These are phyloP conservation scores for Salix caprea DNA, from an alignment of 345 rosid species.

Conservation along the genomic window DNA sequence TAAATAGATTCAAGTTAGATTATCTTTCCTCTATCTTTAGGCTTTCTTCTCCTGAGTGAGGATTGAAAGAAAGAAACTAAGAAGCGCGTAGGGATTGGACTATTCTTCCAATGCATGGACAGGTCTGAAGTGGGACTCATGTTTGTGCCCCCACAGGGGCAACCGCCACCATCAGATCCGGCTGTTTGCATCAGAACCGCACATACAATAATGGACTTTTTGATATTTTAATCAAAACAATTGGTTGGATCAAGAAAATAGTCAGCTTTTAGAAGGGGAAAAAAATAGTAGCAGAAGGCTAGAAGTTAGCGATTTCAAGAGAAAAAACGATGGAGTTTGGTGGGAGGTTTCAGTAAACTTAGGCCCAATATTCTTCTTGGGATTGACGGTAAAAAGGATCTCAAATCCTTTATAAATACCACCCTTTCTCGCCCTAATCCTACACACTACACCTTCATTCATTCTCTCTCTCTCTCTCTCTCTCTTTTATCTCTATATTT, in stretches of 20 bases:
- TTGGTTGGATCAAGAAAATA: not conserved
- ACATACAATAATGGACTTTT: constrained; percentile 20
- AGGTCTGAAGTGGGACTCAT: constrained; percentile 34
- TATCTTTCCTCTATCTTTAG: no score
- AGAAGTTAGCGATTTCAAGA: not conserved
- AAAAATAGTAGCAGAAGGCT: not conserved
- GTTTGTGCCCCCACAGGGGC: constrained; percentile 29
- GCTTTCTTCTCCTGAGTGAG: no score
- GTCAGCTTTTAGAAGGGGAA: not conserved
- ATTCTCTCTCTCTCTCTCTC: not conserved
- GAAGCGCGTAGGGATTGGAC: constrained; percentile 21
- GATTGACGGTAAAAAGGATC: constrained; percentile 64
- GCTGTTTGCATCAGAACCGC: constrained; percentile 41
- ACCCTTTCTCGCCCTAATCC: constrained; percentile 12
- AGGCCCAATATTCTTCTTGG: constrained; percentile 89
- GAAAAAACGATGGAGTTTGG: constrained; percentile 14
- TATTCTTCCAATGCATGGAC: constrained; percentile 17
- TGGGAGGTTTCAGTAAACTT: constrained; percentile 31
- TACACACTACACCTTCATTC: constrained; percentile 6
- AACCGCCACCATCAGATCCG: constrained; percentile 50
- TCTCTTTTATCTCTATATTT: not conserved
- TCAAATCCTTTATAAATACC: constrained; percentile 53
- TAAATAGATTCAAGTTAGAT: no score
- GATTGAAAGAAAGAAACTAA: not conserved
- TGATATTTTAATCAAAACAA: not conserved